phyloP scores from a whole-genome alignment of 257 asterid genomes.

The Przewalskia tangutica region DNA sequence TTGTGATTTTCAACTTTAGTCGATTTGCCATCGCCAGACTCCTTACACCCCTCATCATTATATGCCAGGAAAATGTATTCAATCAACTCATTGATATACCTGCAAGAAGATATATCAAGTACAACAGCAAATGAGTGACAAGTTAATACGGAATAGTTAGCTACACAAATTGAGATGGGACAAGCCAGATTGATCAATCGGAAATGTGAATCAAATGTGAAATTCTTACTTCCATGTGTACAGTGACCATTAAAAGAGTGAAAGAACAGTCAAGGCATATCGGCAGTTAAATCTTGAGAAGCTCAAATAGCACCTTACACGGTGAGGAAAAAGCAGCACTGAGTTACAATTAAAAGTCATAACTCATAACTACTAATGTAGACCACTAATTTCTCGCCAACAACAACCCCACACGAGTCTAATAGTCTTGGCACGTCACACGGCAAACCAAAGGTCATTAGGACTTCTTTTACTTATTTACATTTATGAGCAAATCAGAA shows the following conservation, averaged over 20 bases:
- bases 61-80: constrained; percentile 63
- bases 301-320: background rate
- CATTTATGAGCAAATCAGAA: background rate
- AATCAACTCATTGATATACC: constrained; percentile 90
- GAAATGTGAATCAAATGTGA: background rate
- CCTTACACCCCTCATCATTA: constrained; percentile 45
- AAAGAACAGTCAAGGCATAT: background rate
- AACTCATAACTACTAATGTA: background rate
- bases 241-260: background rate
- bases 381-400: background rate
- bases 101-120: constrained; percentile 15
- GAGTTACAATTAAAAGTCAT: background rate
- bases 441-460: background rate
- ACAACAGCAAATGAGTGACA: background rate
- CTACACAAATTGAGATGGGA: background rate
- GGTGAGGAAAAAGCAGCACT: background rate
- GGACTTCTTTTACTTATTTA: background rate
- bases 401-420: background rate
- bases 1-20: constrained; percentile 28
- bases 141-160: background rate
- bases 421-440: background rate
- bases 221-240: background rate
- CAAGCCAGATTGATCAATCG: background rate
- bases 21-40: constrained; percentile 26
- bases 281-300: background rate